Evolutionary conservation across 177 flowering plant genomes (phyloP), one percentile per base, ranked within the genome.

Genomic region (Tripterygium wilfordii): DNA sequence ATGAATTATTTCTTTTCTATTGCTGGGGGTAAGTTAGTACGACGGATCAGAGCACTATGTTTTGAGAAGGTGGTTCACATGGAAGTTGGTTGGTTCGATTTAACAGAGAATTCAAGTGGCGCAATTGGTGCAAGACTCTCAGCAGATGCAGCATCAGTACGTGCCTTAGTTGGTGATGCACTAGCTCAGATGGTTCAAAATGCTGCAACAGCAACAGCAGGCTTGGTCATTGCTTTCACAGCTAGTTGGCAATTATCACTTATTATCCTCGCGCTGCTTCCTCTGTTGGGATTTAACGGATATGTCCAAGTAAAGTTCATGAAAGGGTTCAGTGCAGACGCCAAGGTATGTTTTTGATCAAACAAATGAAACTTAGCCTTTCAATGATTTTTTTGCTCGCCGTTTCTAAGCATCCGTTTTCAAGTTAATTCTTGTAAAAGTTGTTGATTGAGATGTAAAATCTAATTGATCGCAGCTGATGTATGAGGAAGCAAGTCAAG

Each of bases 31-130:
- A 74, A 62, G 48, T 48, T 86, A 42, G 69, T 83, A 21, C 62
- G 62, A 57, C 58, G 95, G 28, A 56, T 85, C 14, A 63, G 90
- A 19, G 57, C 67, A 0, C 58, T 78, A 71, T 83, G 83, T 48
- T 83, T 83, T 57, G 69, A 75, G 68, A 85, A 80, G 55, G 78
- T 77, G 65, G 75, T 85, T 19, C 36, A 61, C 49, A 85, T 85
- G 95, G 95, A 85, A 45, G 67, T 83, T 2, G 64, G 82, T 29
- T 85, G 90, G 95, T 85, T 83, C 28, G 95, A 85, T 48, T 66
- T 77, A 46, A 61, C 83, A 1, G 71, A 70, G 42, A 48, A 85
- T 51, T 78, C 90, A 1, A 85, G 45, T 18, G 54, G 54, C 18
- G 17, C 45, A 25, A 36, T 49, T 33, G 53, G 53, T 23, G 53